Conservation (phyloP, 257 asterid genomes). For the Nicotiana tomentosiformis region DNA sequence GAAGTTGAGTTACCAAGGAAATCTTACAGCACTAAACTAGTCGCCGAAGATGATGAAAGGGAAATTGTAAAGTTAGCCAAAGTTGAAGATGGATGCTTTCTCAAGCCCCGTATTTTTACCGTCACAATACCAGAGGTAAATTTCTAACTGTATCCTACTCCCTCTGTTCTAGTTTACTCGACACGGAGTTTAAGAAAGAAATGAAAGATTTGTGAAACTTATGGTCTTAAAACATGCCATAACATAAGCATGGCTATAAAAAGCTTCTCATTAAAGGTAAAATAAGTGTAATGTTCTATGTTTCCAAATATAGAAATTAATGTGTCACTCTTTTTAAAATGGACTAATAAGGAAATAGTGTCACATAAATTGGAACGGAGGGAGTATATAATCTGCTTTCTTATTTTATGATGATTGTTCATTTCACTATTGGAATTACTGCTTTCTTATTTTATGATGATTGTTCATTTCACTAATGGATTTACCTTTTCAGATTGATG, state of each 20-base stretch:
- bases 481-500: conserved; percentile 55
- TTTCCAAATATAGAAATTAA: too few species aligned
- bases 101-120: conserved; percentile 63
- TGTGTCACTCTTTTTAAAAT: too few species aligned
- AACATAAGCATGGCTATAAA: too few species aligned
- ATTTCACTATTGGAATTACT: background rate
- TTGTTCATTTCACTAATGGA: background rate
- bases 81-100: conserved; percentile 56
- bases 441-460: background rate
- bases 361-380: too few species aligned
- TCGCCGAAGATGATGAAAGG: conserved; percentile 27
- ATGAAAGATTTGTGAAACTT: too few species aligned
- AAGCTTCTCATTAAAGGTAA: too few species aligned
- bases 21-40: conserved; percentile 51
- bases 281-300: too few species aligned
- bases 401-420: background rate
- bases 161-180: too few species aligned
- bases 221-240: too few species aligned
- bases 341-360: too few species aligned
- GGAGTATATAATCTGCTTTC: background rate
- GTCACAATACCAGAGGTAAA: conserved; percentile 73
- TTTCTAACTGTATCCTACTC: background rate
- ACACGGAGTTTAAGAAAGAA: too few species aligned
- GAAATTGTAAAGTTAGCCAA: conserved; percentile 32
- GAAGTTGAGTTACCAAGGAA: conserved; percentile 75